Conservation (phyloP, 345 rosid genomes). For the Eutrema yunnanense region DNA sequence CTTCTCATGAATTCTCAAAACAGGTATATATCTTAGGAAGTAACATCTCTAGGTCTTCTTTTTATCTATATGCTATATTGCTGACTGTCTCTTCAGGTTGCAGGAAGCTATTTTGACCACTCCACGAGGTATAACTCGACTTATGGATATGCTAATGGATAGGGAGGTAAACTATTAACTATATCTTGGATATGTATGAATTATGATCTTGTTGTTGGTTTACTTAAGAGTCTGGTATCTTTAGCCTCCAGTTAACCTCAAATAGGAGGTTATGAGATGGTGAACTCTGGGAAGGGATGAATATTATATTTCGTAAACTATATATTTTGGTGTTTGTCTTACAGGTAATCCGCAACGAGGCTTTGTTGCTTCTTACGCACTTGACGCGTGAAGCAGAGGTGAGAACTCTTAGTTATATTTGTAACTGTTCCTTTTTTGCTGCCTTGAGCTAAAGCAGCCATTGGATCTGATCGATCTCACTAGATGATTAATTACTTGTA, state of each 20-base stretch:
- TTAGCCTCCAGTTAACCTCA: neutral
- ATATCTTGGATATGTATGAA: neutral
- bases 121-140: slow-evolving; percentile 96
- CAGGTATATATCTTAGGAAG: slow-evolving; percentile 47
- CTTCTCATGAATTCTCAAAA: slow-evolving; percentile 86
- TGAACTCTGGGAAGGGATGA: neutral
- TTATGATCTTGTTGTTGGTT: neutral
- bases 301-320: neutral
- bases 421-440: neutral
- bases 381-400: slow-evolving; percentile 98
- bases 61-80: slow-evolving; percentile 24
- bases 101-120: slow-evolving; percentile 97
- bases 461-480: slow-evolving; percentile 2
- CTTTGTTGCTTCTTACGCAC: slow-evolving; percentile 87
- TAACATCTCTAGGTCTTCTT: neutral
- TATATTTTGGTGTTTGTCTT: slow-evolving; percentile 18
- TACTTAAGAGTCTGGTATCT: neutral
- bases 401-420: slow-evolving; percentile 22
- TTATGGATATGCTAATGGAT: slow-evolving; percentile 99
- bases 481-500: slow-evolving; percentile 26
- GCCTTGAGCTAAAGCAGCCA: neutral
- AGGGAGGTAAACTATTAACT: slow-evolving; percentile 61
- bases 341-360: slow-evolving; percentile 93
- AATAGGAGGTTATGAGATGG: slow-evolving; percentile 3
- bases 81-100: slow-evolving; percentile 69